Evolutionary conservation across 352 stramenopile genomes (phyloP).

Genomic region (Globisporangium cylindrosporum): DNA sequence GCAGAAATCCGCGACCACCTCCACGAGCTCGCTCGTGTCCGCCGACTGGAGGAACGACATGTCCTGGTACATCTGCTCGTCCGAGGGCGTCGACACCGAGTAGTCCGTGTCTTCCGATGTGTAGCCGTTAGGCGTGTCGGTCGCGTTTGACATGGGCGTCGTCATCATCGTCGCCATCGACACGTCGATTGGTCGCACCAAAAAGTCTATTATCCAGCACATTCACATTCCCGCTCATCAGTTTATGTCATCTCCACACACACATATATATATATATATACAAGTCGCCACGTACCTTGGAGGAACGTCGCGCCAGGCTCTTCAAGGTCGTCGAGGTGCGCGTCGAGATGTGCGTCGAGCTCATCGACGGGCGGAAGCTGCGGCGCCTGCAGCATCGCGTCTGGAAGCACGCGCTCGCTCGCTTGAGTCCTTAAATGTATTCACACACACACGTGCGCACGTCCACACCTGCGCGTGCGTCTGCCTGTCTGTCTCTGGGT

Average conservation of each 20-base stretch:
- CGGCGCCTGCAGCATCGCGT: constrained; percentile 47
- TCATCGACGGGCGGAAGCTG: constrained; percentile 53
- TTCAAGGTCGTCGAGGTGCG: constrained; percentile 70
- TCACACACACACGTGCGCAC: background rate
- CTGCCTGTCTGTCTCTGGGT: constrained; percentile 1
- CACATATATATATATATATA: background rate
- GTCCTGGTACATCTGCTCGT: constrained; percentile 76
- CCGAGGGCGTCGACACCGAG: constrained; percentile 54
- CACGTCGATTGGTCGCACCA: constrained; percentile 14
- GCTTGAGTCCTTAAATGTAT: background rate
- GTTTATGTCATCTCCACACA: background rate
- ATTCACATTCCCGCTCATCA: constrained; percentile 3
- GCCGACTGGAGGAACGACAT: constrained; percentile 64
- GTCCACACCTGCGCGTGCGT: background rate
- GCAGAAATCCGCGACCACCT: constrained; percentile 56
- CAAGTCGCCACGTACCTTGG: constrained; percentile 31
- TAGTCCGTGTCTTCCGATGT: constrained; percentile 86
- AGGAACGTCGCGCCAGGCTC: constrained; percentile 63
- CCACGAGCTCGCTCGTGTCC: constrained; percentile 60
- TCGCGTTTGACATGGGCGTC: constrained; percentile 22
- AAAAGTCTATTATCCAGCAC: constrained; percentile 35
- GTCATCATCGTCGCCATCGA: constrained; percentile 23
- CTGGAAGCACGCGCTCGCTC: background rate
- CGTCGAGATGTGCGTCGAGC: constrained; percentile 69
- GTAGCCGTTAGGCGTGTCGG: constrained; percentile 71